These are phyloP conservation scores for Penicillium verhagenii DNA, from an alignment of 495 filamentous ascomycete genomes.

Conservation along the genomic window DNA sequence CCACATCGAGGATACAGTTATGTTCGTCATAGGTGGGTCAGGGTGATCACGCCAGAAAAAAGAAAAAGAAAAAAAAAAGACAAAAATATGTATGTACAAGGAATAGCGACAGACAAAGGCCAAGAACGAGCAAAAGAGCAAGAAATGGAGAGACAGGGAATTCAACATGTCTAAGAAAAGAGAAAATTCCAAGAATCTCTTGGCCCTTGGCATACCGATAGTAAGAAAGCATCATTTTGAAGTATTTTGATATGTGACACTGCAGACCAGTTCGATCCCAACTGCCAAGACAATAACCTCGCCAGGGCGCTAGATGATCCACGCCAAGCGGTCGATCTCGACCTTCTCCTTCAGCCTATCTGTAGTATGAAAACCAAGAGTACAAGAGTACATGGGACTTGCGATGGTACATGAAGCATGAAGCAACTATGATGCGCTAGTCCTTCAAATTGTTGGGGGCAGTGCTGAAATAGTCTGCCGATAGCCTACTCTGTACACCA, in stretches of 20 bases:
- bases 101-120: too few species aligned
- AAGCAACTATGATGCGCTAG: neutral
- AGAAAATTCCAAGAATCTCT: neutral
- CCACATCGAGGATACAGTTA: neutral
- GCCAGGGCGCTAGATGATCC: conserved; percentile 1
- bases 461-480: neutral
- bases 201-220: conserved; percentile 1
- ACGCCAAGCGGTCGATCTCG: conserved; percentile 9
- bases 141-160: too few species aligned
- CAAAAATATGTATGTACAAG: too few species aligned
- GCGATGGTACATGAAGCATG: neutral
- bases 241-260: too few species aligned
- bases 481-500: neutral
- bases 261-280: neutral
- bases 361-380: too few species aligned
- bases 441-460: neutral
- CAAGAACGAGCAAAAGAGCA: neutral
- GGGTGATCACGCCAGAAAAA: neutral
- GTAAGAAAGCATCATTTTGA: neutral
- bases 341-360: neutral
- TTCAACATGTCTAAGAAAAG: neutral
- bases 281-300: conserved; percentile 3
- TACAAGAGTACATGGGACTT: too few species aligned
- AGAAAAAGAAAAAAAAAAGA: neutral
- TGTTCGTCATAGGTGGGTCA: neutral